Evolutionary conservation across 1,284 basidiomycete genomes (phyloP).

Genomic region (Trichosporon inkin): DNA sequence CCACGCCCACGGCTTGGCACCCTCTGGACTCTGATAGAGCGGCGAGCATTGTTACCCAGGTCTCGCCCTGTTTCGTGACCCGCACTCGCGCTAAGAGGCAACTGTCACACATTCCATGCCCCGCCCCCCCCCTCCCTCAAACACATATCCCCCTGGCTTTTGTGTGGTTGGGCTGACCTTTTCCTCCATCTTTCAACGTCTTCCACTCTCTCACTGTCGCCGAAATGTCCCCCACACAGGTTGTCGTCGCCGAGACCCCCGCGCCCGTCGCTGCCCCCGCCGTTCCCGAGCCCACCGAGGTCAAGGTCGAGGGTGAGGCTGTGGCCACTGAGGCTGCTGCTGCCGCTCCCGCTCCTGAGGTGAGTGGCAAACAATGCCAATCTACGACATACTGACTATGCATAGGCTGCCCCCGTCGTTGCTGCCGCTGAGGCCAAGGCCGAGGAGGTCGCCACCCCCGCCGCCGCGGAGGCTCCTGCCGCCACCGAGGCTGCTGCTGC

Average conservation of each 20-base stretch:
- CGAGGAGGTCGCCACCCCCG: constrained; percentile 34
- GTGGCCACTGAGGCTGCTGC: constrained; percentile 21
- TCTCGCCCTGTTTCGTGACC: neutral
- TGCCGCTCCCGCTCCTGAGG: constrained; percentile 11
- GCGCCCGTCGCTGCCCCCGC: constrained; percentile 18
- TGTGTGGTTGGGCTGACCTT: neutral
- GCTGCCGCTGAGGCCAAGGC: constrained; percentile 26
- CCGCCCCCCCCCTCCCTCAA: too few species aligned
- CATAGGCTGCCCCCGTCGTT: constrained; percentile 10
- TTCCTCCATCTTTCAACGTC: constrained; percentile 1
- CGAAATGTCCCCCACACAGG: constrained; percentile 28
- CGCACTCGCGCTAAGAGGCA: neutral
- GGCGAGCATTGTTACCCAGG: neutral
- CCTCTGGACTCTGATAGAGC: neutral
- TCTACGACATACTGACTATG: neutral
- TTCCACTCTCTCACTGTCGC: neutral
- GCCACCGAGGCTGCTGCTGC: constrained; percentile 8
- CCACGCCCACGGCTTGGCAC: constrained; percentile 1
- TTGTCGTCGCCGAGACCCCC: constrained; percentile 58
- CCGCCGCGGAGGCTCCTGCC: constrained; percentile 24
- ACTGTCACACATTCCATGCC: constrained; percentile 6
- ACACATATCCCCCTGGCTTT: neutral
- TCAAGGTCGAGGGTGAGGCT: constrained; percentile 17
- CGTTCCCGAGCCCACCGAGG: constrained; percentile 24
- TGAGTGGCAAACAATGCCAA: constrained; percentile 7